Evolutionary conservation across 345 rosid genomes (phyloP).

Genomic region (Euphorbia lathyris): DNA sequence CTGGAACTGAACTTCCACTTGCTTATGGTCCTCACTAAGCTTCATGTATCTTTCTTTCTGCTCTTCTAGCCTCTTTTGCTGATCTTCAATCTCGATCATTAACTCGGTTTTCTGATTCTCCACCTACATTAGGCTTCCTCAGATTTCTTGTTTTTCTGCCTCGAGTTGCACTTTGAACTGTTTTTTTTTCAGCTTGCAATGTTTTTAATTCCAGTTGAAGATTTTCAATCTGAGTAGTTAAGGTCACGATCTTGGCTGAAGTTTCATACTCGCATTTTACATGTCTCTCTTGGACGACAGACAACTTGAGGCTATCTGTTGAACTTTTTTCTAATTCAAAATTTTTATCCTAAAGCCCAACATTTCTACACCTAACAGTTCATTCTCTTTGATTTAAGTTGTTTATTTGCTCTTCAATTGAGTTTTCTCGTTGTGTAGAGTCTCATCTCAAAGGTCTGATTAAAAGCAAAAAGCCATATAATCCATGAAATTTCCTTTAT

Average conservation of each 20-base stretch:
- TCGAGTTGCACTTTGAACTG: conserved; percentile 45
- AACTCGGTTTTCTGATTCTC: conserved; percentile 40
- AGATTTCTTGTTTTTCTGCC: conserved; percentile 48
- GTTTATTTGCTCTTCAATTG: conserved; percentile 29
- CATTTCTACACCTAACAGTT: conserved; percentile 21
- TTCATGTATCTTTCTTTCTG: conserved; percentile 40
- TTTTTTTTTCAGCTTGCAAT: conserved; percentile 37
- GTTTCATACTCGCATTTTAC: conserved; percentile 38
- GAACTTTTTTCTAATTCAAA: conserved; percentile 32
- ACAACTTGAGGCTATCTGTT: conserved; percentile 40
- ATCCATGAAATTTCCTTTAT: too few species aligned
- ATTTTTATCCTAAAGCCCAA: conserved; percentile 30
- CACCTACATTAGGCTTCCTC: conserved; percentile 35
- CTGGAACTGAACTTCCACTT: conserved; percentile 25
- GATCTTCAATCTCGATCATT: conserved; percentile 42
- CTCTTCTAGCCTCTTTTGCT: conserved; percentile 40
- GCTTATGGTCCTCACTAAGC: conserved; percentile 49
- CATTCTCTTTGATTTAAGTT: conserved; percentile 17
- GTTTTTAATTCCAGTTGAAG: conserved; percentile 52
- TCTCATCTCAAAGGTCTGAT: too few species aligned
- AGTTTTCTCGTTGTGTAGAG: conserved; percentile 20
- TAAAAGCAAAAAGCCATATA: too few species aligned
- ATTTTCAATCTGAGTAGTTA: conserved; percentile 37
- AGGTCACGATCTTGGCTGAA: conserved; percentile 38
- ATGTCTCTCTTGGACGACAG: conserved; percentile 40